Base-by-base conservation (phyloP, 169 alveolate genomes). In the Cardiosporidium cionae region DNA sequence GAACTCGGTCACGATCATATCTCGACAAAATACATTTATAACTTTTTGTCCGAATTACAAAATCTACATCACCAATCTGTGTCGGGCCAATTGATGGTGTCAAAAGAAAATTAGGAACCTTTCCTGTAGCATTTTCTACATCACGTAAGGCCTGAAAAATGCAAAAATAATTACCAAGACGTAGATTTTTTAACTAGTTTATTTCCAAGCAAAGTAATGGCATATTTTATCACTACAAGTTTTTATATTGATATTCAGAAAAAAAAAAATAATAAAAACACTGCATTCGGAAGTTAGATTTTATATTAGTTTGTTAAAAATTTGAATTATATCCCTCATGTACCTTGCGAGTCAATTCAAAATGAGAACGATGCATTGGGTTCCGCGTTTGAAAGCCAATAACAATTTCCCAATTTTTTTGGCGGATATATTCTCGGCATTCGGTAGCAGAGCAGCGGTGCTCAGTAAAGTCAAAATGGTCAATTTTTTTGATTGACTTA, bases 311-410 rank as follows among this genome's bases (percentile, higher is more conserved):
- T n/a, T n/a, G n/a, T n/a, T n/a, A n/a, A n/a, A n/a, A n/a, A n/a
- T n/a, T n/a, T n/a, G n/a, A n/a, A n/a, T n/a, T n/a, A n/a, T n/a
- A n/a, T n/a, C n/a, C n/a, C n/a, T n/a, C n/a, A n/a, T n/a, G 16
- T 9, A 67, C 85, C 22, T n/a, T 34, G 66, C 35, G 32, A 3
- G 78, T 73, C 29, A 82, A 72, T 65, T 82, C 88, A 53, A 68
- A 74, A 32, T 82, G 88, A 5, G 87, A 70, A n/a, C 64, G 36
- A 54, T 82, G 88, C 70, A 82, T 76, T 4, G 88, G 88, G 44
- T 82, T 82, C 1, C 88, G 63, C 5, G 88, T 82, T 35, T 82
- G 85, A 63, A 82, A 82, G n/a, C 85, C 88, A 4, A 82, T 80
- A 0, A 79, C 84, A n/a, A 34, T 70, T 2, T 79, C 80, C 77